Percentiles rank a stretch among this genome's conserved stretches.
Conservation (phyloP, 371 early-diverging fungal species). For the Capniomyces stellatus region DNA sequence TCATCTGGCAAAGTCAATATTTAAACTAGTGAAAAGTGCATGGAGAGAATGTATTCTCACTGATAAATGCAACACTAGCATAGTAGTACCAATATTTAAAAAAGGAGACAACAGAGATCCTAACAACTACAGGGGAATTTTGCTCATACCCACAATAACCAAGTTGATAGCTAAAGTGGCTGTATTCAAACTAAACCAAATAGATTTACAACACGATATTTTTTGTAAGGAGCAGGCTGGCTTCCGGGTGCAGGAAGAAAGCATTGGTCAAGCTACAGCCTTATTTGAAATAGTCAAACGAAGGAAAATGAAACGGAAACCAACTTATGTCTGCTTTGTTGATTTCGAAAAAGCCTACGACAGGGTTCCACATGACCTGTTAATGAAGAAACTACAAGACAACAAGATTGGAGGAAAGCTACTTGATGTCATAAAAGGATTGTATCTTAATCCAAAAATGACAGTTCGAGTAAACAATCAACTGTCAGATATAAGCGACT, state of each 20-base stretch:
- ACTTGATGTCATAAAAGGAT: neutral
- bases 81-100: neutral
- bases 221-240: neutral
- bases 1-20: neutral
- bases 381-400: neutral
- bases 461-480: neutral
- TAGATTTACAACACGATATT: neutral
- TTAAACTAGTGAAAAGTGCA: neutral
- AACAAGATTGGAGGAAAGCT: neutral
- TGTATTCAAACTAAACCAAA: neutral
- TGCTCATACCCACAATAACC: neutral
- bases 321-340: neutral
- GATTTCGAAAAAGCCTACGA: neutral
- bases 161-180: neutral
- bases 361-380: neutral
- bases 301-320: neutral
- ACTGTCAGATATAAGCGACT: neutral
- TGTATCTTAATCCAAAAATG: neutral
- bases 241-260: neutral
- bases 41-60: neutral
- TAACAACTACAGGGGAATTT: neutral
- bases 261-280: neutral
- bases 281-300: neutral
- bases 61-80: neutral
- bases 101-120: neutral